A percentile compares a stretch with the other conserved stretches of the same genome.
phyloP scores from a whole-genome alignment of 176 grass and related monocot genomes.

The Triticum monococcum region DNA sequence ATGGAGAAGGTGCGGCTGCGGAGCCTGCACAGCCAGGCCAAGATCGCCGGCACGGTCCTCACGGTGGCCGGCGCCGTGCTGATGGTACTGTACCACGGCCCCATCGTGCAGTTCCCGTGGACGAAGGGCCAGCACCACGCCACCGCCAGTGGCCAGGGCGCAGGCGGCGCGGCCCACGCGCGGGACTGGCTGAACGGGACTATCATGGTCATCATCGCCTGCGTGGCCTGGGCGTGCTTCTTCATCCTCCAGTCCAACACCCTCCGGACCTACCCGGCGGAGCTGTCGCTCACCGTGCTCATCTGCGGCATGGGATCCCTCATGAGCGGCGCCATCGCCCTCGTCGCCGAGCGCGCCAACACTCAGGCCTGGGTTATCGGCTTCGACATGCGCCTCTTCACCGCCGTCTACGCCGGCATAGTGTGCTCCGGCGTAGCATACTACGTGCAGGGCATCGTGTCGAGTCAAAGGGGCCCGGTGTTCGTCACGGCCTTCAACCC shows the following conservation, averaged over 20 bases:
- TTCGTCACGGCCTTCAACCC: constrained; percentile 97
- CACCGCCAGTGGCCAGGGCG: background rate
- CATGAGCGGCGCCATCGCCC: constrained; percentile 60
- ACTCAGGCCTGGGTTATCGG: constrained; percentile 73
- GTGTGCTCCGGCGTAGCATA: constrained; percentile 90
- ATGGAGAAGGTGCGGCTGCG: constrained; percentile 75
- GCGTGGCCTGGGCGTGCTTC: constrained; percentile 77
- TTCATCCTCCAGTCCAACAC: constrained; percentile 85
- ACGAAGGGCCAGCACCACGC: constrained; percentile 48
- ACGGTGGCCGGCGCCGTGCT: constrained; percentile 81
- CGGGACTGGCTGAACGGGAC: constrained; percentile 68
- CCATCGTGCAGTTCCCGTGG: constrained; percentile 70
- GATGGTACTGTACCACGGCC: constrained; percentile 87
- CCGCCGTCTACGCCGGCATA: constrained; percentile 74
- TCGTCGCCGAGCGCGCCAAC: constrained; percentile 58
- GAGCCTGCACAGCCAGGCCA: constrained; percentile 75
- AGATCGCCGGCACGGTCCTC: constrained; percentile 63
- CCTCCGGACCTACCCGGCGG: constrained; percentile 65
- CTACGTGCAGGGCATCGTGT: constrained; percentile 87
- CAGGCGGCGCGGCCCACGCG: background rate
- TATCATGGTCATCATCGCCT: constrained; percentile 51
- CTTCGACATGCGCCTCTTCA: constrained; percentile 86
- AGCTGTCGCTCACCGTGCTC: constrained; percentile 67
- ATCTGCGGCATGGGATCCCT: constrained; percentile 72
- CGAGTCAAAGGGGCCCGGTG: constrained; percentile 74